phyloP scores from a whole-genome alignment of 2,329 filamentous ascomycete species.

The Apiospora arundinis region DNA sequence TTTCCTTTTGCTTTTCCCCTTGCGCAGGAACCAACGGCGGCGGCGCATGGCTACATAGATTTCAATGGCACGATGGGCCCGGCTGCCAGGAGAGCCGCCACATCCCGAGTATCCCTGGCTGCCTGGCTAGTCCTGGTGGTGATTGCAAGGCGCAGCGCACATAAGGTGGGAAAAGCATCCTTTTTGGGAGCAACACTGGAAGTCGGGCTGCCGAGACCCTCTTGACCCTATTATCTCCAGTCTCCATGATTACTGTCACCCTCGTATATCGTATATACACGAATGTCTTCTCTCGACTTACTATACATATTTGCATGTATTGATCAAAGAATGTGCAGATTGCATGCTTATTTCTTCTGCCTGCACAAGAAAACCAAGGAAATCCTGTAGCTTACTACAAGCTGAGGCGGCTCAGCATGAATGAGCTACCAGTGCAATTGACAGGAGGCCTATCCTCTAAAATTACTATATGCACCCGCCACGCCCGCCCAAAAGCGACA shows the following conservation, averaged over 20 bases:
- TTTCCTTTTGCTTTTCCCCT: no score
- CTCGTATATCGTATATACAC: not conserved
- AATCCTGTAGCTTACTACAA: no score
- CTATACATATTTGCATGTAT: not conserved
- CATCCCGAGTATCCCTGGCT: not conserved
- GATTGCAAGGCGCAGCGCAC: slow-evolving; percentile 8
- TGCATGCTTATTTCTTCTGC: not conserved
- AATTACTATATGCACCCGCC: not conserved
- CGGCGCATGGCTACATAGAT: not conserved
- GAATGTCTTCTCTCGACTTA: not conserved
- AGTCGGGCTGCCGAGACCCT: not conserved
- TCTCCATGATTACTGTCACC: not conserved
- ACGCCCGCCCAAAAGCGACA: not conserved
- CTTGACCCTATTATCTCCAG: not conserved
- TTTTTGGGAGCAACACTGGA: not conserved
- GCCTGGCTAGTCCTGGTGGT: not conserved
- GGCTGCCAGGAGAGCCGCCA: not conserved
- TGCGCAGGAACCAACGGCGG: slow-evolving; percentile 5
- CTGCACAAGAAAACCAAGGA: not conserved
- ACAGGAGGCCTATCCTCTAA: not conserved
- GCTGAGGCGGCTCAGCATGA: not conserved
- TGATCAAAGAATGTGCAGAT: not conserved
- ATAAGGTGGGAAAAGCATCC: not conserved
- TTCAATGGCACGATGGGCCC: no score
- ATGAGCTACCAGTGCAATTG: not conserved